Evolutionary conservation across 345 rosid genomes (phyloP), one percentile per base, ranked within the genome.

Genomic region (Populus deltoides): DNA sequence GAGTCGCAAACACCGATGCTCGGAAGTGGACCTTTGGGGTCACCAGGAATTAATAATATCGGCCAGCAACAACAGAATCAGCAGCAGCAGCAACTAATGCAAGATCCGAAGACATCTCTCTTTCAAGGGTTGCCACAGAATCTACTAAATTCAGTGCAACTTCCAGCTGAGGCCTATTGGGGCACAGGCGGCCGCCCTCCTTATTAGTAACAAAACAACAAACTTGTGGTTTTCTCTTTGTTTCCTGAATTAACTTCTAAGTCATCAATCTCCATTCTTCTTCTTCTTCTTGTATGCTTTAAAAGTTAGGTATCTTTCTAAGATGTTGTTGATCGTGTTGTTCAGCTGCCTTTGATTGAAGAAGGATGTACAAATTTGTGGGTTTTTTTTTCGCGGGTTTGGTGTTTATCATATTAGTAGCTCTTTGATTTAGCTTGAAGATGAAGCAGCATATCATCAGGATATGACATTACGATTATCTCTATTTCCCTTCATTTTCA

Each of bases 71-170:
- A 77, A 12, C 85, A 74, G 35, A 85, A 51, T 72, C 86, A 75
- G 68, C 94, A 81, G 13, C 94, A 89, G 49, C 91, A 92, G 36
- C 93, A 89, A 51, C 73, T 90, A 73, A 68, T 90, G 90, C 92
- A 89, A 85, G 98, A 92, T 81, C 90, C 94, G 59, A 88, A 85
- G 18, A 78, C 83, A 49, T 72, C 92, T 6, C 80, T 91, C 38
- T 82, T 84, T 84, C 97, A 94, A 83, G 98, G 97, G 25, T 73
- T 94, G 81, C 87, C 89, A n/a, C 92, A 90, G 3, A 92, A 91
- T 86, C 93, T 94, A 53, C 86, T 92, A 71, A 91, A 85, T 85
- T 90, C 98, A 72, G 90, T 86, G 72, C 97, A 90, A 75, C 81
- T 93, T 71, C 91, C 93, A 41, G 71, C 81, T 53, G 97, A 94